Conservation (phyloP, 2,329 filamentous ascomycete species). For the Boeremia exigua region DNA sequence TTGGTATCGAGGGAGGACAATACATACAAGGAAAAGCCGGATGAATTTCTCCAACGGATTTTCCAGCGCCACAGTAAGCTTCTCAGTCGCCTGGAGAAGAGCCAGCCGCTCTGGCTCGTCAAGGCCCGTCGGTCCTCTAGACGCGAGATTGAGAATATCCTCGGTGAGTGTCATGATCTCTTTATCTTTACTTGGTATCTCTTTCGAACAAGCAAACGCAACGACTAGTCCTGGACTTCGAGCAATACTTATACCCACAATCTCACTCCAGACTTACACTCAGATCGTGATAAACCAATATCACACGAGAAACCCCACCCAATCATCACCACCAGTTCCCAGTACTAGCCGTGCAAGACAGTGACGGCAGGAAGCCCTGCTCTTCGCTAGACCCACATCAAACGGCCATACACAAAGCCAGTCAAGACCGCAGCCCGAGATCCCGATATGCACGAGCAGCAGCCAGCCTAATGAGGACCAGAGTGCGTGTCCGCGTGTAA, state of each 20-base stretch:
- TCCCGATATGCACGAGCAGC: too few species aligned
- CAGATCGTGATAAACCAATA: not conserved
- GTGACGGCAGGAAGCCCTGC: too few species aligned
- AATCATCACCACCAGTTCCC: not conserved
- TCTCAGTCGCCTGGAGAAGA: conserved; percentile 9
- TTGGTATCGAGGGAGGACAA: not conserved
- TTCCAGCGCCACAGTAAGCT: conserved; percentile 13
- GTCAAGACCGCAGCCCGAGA: too few species aligned
- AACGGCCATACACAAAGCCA: too few species aligned
- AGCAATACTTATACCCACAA: not conserved
- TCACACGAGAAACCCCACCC: not conserved
- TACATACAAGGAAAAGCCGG: conserved; percentile 11
- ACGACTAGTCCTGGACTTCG: not conserved
- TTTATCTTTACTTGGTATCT: not conserved
- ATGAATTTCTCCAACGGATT: conserved; percentile 15
- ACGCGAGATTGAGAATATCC: conserved; percentile 1
- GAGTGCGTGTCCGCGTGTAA: too few species aligned
- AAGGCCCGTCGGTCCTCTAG: conserved; percentile 10
- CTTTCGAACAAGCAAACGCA: too few species aligned
- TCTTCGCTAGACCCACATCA: too few species aligned
- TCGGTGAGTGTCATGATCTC: not conserved
- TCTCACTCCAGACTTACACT: not conserved
- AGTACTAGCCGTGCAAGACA: too few species aligned
- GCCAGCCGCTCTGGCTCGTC: conserved; percentile 17
- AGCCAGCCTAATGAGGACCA: too few species aligned